Conservation (phyloP, 495 filamentous ascomycete species). For the Margaritispora aquatica region DNA sequence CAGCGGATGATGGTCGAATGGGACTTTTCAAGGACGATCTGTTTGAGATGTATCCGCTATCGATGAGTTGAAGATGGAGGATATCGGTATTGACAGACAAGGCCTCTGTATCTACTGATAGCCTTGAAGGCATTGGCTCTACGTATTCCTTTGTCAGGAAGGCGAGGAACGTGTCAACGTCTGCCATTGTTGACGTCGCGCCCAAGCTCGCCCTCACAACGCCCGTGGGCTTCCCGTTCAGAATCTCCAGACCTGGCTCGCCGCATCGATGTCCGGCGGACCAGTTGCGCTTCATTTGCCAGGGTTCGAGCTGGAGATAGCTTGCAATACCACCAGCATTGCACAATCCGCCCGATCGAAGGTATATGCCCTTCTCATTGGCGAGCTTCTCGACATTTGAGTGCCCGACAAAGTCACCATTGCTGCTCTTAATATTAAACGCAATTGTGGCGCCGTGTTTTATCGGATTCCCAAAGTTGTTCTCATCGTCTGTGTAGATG, state of each 20-base stretch:
- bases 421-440: slow-evolving; percentile 54
- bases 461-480: slow-evolving; percentile 46
- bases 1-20: background rate
- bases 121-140: background rate
- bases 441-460: slow-evolving; percentile 67
- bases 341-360: slow-evolving; percentile 64
- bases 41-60: background rate
- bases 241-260: slow-evolving; percentile 40
- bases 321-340: slow-evolving; percentile 50
- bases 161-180: slow-evolving; percentile 50
- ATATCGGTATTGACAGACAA: background rate
- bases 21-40: background rate
- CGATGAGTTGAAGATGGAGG: background rate
- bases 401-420: slow-evolving; percentile 52
- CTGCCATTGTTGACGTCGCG: slow-evolving; percentile 59
- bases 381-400: slow-evolving; percentile 57
- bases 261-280: slow-evolving; percentile 59
- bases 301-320: slow-evolving; percentile 38
- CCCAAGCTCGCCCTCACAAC: slow-evolving; percentile 63
- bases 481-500: slow-evolving; percentile 51
- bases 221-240: slow-evolving; percentile 52
- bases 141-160: slow-evolving; percentile 13
- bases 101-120: background rate
- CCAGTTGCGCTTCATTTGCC: slow-evolving; percentile 55
- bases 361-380: slow-evolving; percentile 53